A percentile compares a stretch with the other conserved stretches of the same genome.
These are phyloP conservation scores for Pilobolus umbonatus DNA, from an alignment of 192 early-diverging fungal species.

Conservation along the genomic window DNA sequence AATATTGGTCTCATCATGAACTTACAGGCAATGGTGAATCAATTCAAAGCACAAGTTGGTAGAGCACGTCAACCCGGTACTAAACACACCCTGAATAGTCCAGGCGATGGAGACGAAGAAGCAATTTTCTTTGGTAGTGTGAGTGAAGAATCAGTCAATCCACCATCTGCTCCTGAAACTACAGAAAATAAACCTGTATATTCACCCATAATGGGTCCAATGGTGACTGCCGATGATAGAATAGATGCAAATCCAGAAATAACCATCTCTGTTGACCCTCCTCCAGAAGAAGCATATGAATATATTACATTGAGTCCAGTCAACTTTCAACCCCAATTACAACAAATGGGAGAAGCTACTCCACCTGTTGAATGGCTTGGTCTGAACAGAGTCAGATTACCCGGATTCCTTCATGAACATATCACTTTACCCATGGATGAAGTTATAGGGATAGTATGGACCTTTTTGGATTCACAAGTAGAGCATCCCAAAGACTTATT, in stretches of 20 bases:
- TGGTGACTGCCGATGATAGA: background rate
- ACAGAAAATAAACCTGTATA: background rate
- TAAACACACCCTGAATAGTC: background rate
- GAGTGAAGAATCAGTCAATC: background rate
- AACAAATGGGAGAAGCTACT: constrained; percentile 46
- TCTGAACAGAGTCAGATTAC: constrained; percentile 39
- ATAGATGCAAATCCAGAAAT: background rate
- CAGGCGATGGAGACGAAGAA: background rate
- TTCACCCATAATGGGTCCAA: background rate
- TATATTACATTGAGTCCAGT: constrained; percentile 19
- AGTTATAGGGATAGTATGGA: constrained; percentile 24
- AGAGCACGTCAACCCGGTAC: constrained; percentile 12
- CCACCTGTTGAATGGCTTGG: constrained; percentile 52
- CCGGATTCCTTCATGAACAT: constrained; percentile 39
- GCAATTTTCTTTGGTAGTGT: background rate
- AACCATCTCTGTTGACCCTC: too few species aligned
- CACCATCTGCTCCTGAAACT: background rate
- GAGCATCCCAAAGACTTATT: too few species aligned
- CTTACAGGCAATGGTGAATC: constrained; percentile 36
- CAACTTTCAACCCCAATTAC: constrained; percentile 42
- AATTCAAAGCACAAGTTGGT: constrained; percentile 36
- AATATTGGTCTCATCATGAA: constrained; percentile 44
- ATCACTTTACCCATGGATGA: constrained; percentile 41
- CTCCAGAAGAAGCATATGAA: constrained; percentile 6
- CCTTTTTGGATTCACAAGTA: background rate